Conservation (phyloP, 108 stramenopile genomes). For the Cyclostephanos invisitatus region DNA sequence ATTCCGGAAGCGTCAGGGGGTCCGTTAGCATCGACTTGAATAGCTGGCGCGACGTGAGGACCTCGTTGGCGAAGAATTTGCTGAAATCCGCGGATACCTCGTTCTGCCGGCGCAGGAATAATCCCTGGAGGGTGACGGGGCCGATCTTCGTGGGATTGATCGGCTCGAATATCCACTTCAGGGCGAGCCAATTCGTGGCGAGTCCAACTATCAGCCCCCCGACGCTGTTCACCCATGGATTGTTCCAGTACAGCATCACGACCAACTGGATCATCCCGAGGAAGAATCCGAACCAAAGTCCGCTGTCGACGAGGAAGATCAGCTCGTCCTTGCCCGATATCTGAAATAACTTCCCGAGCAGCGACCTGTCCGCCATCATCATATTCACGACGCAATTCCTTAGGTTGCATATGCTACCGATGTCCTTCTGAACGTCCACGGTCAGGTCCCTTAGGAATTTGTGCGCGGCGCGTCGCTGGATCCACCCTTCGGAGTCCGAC, state of each 20-base stretch:
- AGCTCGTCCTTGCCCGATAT: slow-evolving; percentile 54
- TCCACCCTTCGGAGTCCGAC: slow-evolving; percentile 34
- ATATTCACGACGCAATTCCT: slow-evolving; percentile 53
- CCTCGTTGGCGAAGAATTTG: slow-evolving; percentile 53
- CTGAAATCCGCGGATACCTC: slow-evolving; percentile 54
- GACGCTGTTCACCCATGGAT: slow-evolving; percentile 67
- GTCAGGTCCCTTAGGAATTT: slow-evolving; percentile 52
- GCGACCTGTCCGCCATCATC: slow-evolving; percentile 58
- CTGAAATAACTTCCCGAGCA: slow-evolving; percentile 54
- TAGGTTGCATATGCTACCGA: slow-evolving; percentile 49
- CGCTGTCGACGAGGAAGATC: slow-evolving; percentile 50
- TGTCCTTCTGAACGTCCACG: slow-evolving; percentile 51
- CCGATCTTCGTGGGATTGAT: slow-evolving; percentile 66
- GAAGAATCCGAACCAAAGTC: slow-evolving; percentile 66
- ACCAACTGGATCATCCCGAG: slow-evolving; percentile 66
- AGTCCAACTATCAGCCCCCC: slow-evolving; percentile 70
- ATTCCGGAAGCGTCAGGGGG: slow-evolving; percentile 46
- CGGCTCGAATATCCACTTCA: slow-evolving; percentile 76
- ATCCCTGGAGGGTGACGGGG: slow-evolving; percentile 63
- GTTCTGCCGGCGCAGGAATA: slow-evolving; percentile 66
- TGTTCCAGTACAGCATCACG: slow-evolving; percentile 66
- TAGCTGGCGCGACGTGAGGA: slow-evolving; percentile 52
- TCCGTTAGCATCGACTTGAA: slow-evolving; percentile 58
- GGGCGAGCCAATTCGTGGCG: slow-evolving; percentile 69
- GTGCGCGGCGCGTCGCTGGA: slow-evolving; percentile 45